These are phyloP conservation scores for Paracorniculantispora psalliotae DNA, from an alignment of 2,329 filamentous ascomycete species.

Conservation along the genomic window DNA sequence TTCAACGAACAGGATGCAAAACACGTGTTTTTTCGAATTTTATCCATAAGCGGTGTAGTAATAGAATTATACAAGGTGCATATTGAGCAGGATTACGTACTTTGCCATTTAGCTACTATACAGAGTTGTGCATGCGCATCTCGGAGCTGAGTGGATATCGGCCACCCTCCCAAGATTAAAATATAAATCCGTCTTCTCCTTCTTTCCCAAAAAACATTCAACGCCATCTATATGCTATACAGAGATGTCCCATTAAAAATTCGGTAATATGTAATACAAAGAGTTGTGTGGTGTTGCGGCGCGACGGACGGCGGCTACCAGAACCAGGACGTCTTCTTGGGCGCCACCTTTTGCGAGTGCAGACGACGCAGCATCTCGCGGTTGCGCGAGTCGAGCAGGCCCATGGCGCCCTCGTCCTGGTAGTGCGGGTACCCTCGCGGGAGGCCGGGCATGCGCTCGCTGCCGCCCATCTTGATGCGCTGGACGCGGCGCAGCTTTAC, in stretches of 20 bases:
- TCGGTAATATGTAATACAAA: neutral
- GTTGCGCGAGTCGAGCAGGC: slow-evolving; percentile 49
- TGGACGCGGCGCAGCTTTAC: slow-evolving; percentile 80
- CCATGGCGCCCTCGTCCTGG: slow-evolving; percentile 44
- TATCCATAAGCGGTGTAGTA: neutral
- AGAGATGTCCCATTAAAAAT: neutral
- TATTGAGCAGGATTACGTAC: neutral
- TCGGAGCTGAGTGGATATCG: slow-evolving; percentile 8
- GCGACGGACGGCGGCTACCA: neutral
- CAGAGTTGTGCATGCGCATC: neutral
- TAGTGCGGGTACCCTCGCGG: slow-evolving; percentile 39
- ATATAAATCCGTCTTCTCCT: neutral
- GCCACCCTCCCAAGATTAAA: neutral
- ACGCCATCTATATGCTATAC: slow-evolving; percentile 13
- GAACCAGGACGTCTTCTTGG: slow-evolving; percentile 31
- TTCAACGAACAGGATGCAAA: neutral
- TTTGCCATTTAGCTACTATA: neutral
- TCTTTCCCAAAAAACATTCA: neutral
- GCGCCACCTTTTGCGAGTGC: slow-evolving; percentile 42
- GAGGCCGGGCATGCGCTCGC: slow-evolving; percentile 33
- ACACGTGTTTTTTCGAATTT: slow-evolving; percentile 5
- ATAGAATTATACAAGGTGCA: neutral
- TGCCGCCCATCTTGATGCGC: slow-evolving; percentile 73
- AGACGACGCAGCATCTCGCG: slow-evolving; percentile 50
- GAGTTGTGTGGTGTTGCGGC: neutral